Conservation (phyloP, 805 yeast genomes). For the Candida jianshihensis region DNA sequence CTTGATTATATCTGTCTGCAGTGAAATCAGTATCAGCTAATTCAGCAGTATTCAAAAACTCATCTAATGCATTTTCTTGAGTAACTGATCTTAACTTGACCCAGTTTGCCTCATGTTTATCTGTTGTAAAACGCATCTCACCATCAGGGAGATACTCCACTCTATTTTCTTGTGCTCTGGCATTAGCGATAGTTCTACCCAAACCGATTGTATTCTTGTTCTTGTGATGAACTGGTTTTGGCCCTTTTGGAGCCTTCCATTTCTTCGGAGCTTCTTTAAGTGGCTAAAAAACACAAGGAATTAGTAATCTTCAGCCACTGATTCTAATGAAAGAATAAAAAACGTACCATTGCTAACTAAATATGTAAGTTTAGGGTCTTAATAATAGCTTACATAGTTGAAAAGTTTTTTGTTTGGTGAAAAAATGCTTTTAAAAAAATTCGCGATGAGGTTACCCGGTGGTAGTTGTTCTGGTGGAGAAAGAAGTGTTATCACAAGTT, state of each 20-base stretch:
- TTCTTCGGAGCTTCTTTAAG: slow-evolving; percentile 53
- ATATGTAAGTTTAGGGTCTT: not conserved
- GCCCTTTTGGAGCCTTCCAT: slow-evolving; percentile 89
- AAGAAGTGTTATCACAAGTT: too few species aligned
- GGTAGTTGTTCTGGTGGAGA: too few species aligned
- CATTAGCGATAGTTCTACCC: slow-evolving; percentile 77
- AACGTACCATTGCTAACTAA: slow-evolving; percentile 3
- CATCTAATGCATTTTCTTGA: slow-evolving; percentile 90
- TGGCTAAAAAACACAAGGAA: slow-evolving; percentile 8
- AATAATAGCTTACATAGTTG: not conserved
- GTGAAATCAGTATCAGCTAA: slow-evolving; percentile 94
- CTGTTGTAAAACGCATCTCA: slow-evolving; percentile 82
- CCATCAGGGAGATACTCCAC: slow-evolving; percentile 76
- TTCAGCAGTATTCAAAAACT: slow-evolving; percentile 90
- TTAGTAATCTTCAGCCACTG: not conserved
- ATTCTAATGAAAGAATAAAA: too few species aligned
- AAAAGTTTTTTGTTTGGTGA: too few species aligned
- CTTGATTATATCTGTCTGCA: slow-evolving; percentile 79
- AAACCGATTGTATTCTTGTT: slow-evolving; percentile 80
- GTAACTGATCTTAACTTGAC: slow-evolving; percentile 89
- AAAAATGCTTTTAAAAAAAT: slow-evolving; percentile 1
- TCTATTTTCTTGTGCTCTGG: slow-evolving; percentile 60
- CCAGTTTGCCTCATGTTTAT: slow-evolving; percentile 79
- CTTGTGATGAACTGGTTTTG: slow-evolving; percentile 80
- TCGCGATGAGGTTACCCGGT: slow-evolving; percentile 14